Conservation (phyloP, 1,284 basidiomycete genomes). For the Melampsora americana region DNA sequence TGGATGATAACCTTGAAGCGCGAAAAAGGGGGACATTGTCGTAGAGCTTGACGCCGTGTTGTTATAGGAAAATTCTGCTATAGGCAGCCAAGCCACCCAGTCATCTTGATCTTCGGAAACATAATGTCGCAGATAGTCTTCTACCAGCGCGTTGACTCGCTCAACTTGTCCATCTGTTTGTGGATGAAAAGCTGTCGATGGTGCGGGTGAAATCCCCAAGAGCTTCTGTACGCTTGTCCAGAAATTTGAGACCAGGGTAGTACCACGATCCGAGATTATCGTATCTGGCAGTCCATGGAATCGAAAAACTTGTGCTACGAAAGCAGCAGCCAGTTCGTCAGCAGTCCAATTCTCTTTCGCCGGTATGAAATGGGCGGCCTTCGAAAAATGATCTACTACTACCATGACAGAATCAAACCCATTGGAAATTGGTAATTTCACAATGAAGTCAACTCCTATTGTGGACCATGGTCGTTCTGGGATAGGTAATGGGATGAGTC, state of each 20-base stretch:
- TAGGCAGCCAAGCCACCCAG: not conserved
- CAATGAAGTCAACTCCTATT: slow-evolving; percentile 36
- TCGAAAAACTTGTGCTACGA: not conserved
- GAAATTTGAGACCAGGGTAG: slow-evolving; percentile 5
- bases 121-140: slow-evolving; percentile 20
- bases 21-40: not conserved
- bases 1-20: slow-evolving; percentile 55
- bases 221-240: not conserved
- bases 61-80: not conserved
- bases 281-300: slow-evolving; percentile 26
- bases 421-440: slow-evolving; percentile 46
- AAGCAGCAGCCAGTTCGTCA: not conserved
- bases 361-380: too few relatives aligned
- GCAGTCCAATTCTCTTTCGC: not conserved
- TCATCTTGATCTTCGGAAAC: not conserved
- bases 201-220: not conserved
- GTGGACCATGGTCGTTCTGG: too few relatives aligned
- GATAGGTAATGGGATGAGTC: slow-evolving; percentile 53
- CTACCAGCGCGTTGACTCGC: slow-evolving; percentile 10
- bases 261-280: not conserved
- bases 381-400: too few relatives aligned
- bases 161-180: slow-evolving; percentile 36
- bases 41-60: not conserved
- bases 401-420: slow-evolving; percentile 57
- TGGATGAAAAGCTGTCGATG: slow-evolving; percentile 15